phyloP scores from a whole-genome alignment of 2,329 filamentous ascomycete genomes.

The Shiraia bambusicola region DNA sequence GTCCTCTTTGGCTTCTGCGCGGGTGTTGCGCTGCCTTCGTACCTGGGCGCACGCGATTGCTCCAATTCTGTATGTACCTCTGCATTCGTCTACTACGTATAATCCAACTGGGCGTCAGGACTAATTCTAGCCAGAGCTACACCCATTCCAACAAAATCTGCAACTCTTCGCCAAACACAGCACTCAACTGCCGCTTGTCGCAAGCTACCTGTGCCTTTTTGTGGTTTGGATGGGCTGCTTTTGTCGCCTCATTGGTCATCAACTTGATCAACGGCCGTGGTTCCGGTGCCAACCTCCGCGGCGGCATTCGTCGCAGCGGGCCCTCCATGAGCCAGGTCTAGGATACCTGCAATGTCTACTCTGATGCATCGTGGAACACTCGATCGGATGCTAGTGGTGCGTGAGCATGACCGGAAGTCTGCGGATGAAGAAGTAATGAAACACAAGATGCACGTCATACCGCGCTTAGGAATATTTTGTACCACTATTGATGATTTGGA shows the following conservation, averaged over 20 bases:
- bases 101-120: too few species aligned
- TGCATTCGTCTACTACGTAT: not conserved
- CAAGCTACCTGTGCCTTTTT: conserved; percentile 75
- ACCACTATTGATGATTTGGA: not conserved
- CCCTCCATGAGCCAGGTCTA: conserved; percentile 60
- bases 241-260: conserved; percentile 57
- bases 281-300: conserved; percentile 47
- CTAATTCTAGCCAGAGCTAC: conserved; percentile 40
- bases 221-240: conserved; percentile 73
- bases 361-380: conserved; percentile 31
- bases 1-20: conserved; percentile 70
- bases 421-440: not conserved
- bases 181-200: conserved; percentile 71
- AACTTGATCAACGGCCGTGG: conserved; percentile 58
- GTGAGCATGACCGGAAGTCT: conserved; percentile 3
- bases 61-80: conserved; percentile 56
- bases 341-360: conserved; percentile 26
- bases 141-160: conserved; percentile 59
- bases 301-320: conserved; percentile 49
- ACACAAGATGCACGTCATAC: not conserved
- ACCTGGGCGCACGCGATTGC: conserved; percentile 70
- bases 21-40: conserved; percentile 69
- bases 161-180: conserved; percentile 60
- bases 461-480: not conserved
- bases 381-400: conserved; percentile 16